Percentiles rank a stretch among this genome's conserved stretches.
Conservation (phyloP, 495 filamentous ascomycete species). For the Echria macrotheca region DNA sequence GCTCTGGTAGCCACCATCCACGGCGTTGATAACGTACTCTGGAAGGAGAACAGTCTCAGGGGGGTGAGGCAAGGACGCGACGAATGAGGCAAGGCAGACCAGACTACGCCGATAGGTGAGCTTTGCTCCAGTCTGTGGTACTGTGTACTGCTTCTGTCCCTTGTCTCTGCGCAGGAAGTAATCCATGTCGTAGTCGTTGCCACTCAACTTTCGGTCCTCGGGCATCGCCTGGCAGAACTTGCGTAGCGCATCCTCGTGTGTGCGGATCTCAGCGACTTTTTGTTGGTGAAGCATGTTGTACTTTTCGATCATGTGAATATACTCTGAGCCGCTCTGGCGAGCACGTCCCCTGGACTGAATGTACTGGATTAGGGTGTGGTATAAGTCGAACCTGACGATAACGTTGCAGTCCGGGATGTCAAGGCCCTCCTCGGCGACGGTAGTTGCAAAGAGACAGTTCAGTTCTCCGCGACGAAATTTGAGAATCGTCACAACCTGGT, state of each 20-base stretch:
- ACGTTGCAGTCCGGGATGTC: constrained; percentile 96
- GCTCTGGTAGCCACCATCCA: constrained; percentile 62
- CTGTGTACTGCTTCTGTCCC: constrained; percentile 52
- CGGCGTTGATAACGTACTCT: constrained; percentile 55
- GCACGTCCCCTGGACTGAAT: constrained; percentile 93
- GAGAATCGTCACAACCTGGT: constrained; percentile 70
- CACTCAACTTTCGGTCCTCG: constrained; percentile 64
- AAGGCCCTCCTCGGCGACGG: constrained; percentile 89
- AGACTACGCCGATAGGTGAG: constrained; percentile 73
- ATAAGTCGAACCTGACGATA: constrained; percentile 86
- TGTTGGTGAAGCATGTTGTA: constrained; percentile 56
- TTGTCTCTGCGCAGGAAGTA: constrained; percentile 51
- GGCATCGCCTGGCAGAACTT: constrained; percentile 72
- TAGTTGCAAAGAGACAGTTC: constrained; percentile 89
- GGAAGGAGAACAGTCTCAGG: constrained; percentile 49
- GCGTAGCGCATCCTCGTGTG: constrained; percentile 54
- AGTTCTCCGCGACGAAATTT: constrained; percentile 74
- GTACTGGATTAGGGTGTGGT: constrained; percentile 87
- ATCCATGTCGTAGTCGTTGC: constrained; percentile 54
- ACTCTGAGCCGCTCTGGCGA: constrained; percentile 68
- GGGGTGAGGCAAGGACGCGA: constrained; percentile 54
- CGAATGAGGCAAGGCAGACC: constrained; percentile 53
- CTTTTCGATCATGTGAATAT: constrained; percentile 75
- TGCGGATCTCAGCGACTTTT: constrained; percentile 51
- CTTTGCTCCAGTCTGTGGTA: constrained; percentile 67